These are phyloP conservation scores for Pholiota adiposa DNA, from an alignment of 1,284 basidiomycete genomes.

Conservation along the genomic window DNA sequence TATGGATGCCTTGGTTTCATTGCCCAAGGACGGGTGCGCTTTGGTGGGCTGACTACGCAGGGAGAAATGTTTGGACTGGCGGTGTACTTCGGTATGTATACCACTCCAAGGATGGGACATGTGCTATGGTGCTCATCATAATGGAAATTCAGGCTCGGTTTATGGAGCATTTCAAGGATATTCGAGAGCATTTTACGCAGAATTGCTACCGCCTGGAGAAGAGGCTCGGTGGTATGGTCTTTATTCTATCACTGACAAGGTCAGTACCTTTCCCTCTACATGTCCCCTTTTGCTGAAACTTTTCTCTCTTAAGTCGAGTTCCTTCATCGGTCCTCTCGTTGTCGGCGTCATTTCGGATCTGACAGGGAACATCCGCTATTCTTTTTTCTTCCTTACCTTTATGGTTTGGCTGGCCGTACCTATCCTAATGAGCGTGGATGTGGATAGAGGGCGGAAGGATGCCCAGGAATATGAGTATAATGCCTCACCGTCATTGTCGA, in stretches of 20 bases:
- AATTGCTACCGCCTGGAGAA: constrained; percentile 77
- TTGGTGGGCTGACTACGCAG: constrained; percentile 77
- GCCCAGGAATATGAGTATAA: constrained; percentile 54
- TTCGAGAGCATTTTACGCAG: constrained; percentile 78
- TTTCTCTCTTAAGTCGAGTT: constrained; percentile 62
- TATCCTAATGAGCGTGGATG: constrained; percentile 70
- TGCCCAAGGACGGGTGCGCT: constrained; percentile 46
- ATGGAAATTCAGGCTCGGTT: constrained; percentile 68
- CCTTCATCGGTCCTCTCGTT: constrained; percentile 86
- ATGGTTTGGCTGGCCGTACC: constrained; percentile 86
- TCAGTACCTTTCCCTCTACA: constrained; percentile 29
- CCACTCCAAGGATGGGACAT: too few relatives aligned
- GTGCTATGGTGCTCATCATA: too few relatives aligned
- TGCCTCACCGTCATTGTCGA: not conserved
- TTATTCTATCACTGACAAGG: constrained; percentile 90
- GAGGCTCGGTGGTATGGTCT: constrained; percentile 84
- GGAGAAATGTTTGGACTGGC: constrained; percentile 87
- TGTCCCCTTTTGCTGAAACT: not conserved
- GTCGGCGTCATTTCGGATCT: constrained; percentile 86
- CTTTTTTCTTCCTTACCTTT: constrained; percentile 83
- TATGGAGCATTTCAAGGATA: constrained; percentile 85
- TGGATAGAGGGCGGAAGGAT: constrained; percentile 69
- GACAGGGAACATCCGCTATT: constrained; percentile 88
- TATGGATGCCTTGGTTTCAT: constrained; percentile 87
- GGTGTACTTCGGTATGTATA: constrained; percentile 72